phyloP scores from a whole-genome alignment of 768 basidiomycete genomes.

The Calocybe cyanea region DNA sequence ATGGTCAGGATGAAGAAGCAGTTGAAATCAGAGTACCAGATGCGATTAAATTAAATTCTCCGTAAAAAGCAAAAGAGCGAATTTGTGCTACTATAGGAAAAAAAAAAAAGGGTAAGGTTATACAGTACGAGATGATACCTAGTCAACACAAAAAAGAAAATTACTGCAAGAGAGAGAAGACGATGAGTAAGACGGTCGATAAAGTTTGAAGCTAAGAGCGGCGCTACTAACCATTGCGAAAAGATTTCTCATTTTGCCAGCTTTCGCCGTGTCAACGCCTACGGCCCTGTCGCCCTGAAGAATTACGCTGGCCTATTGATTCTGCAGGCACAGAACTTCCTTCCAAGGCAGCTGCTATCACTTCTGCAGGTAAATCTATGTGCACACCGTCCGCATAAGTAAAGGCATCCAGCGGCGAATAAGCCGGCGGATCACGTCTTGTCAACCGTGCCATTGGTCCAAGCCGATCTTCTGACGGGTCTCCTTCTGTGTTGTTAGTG shows the following conservation, averaged over 20 bases:
- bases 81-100: slow-evolving; percentile 9
- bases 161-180: slow-evolving; percentile 12
- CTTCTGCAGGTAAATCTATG: slow-evolving; percentile 88
- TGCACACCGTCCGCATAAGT: slow-evolving; percentile 87
- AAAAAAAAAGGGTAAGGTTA: slow-evolving; percentile 10
- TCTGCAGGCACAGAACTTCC: slow-evolving; percentile 60
- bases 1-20: too few species aligned
- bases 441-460: slow-evolving; percentile 32
- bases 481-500: slow-evolving; percentile 22
- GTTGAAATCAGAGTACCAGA: slow-evolving; percentile 6
- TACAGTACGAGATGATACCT: slow-evolving; percentile 8
- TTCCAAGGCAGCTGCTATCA: slow-evolving; percentile 87
- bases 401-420: slow-evolving; percentile 85
- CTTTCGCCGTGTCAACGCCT: slow-evolving; percentile 35
- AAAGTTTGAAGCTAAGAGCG: too few species aligned
- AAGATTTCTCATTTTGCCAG: too few species aligned
- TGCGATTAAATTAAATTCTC: slow-evolving; percentile 9
- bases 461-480: slow-evolving; percentile 25
- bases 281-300: slow-evolving; percentile 53
- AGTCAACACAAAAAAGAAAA: too few species aligned
- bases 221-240: too few species aligned
- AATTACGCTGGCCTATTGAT: slow-evolving; percentile 47
- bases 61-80: slow-evolving; percentile 9
- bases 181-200: too few species aligned
- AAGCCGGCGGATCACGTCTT: slow-evolving; percentile 76